Evolutionary conservation across 495 filamentous ascomycete species (phyloP).

Genomic region (Trichoderma parareesei): DNA sequence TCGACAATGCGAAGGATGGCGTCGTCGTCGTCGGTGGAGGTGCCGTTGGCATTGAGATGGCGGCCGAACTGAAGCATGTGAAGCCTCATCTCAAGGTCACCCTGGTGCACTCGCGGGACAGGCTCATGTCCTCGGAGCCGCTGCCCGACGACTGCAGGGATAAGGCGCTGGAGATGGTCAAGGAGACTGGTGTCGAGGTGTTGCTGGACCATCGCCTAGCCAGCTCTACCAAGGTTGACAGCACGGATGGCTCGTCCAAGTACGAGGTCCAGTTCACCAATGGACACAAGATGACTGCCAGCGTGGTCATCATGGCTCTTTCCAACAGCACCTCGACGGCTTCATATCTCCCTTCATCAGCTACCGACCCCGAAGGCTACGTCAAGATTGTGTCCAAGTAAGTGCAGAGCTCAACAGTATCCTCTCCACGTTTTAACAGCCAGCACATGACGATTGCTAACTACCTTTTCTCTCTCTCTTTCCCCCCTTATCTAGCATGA

Average conservation of each 20-base stretch:
- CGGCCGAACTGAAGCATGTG: conserved; percentile 54
- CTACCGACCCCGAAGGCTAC: conserved; percentile 46
- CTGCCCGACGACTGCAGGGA: conserved; percentile 59
- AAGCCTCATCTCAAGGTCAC: conserved; percentile 52
- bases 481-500: conserved; percentile 23
- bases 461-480: neutral
- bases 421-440: neutral
- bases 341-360: conserved; percentile 40
- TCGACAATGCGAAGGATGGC: conserved; percentile 33
- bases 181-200: conserved; percentile 48
- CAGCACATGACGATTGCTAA: neutral
- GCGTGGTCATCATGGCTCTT: conserved; percentile 52
- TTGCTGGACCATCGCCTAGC: conserved; percentile 42
- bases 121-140: conserved; percentile 57
- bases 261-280: conserved; percentile 45
- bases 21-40: conserved; percentile 53
- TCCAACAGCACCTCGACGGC: conserved; percentile 48
- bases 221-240: conserved; percentile 24
- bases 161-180: conserved; percentile 39
- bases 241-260: conserved; percentile 21
- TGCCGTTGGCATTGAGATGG: conserved; percentile 67
- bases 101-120: conserved; percentile 56
- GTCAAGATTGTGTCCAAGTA: conserved; percentile 43
- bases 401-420: neutral
- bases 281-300: conserved; percentile 43